Conservation (phyloP, 306 rosid genomes). For the Neltuma alba region DNA sequence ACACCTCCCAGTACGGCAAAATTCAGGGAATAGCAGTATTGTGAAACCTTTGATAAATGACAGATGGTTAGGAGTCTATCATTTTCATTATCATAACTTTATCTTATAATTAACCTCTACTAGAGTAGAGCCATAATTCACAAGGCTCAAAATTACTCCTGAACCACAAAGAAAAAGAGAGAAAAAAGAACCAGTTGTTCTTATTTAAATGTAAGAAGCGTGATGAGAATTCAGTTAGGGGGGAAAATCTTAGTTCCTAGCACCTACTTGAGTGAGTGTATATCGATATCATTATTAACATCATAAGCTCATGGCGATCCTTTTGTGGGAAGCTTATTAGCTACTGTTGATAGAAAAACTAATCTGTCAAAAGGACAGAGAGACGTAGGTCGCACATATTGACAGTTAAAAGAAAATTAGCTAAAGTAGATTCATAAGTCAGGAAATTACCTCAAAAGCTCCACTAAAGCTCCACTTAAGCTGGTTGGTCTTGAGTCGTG, state of each 20-base stretch:
- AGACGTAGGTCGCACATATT: constrained; percentile 1
- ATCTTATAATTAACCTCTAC: too few species aligned
- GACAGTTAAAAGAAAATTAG: constrained; percentile 16
- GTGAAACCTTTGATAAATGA: constrained; percentile 10
- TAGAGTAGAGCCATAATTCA: too few species aligned
- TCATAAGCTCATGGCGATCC: not conserved
- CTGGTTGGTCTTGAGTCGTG: constrained; percentile 78
- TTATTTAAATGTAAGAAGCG: constrained; percentile 19
- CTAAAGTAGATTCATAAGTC: constrained; percentile 22
- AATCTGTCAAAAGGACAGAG: constrained; percentile 5
- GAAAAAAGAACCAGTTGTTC: constrained; percentile 34
- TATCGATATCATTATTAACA: not conserved
- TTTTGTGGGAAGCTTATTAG: not conserved
- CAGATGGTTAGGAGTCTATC: constrained; percentile 43
- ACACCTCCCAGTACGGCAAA: not conserved
- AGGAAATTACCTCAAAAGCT: constrained; percentile 84
- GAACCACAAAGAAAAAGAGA: constrained; percentile 37
- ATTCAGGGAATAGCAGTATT: not conserved
- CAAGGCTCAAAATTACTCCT: constrained; percentile 42
- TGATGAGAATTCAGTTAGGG: not conserved
- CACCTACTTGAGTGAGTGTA: not conserved
- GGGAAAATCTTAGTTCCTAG: not conserved
- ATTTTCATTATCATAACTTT: too few species aligned
- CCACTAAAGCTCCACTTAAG: constrained; percentile 96
- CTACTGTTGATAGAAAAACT: not conserved